These are phyloP conservation scores for Astragalus glycyphyllos DNA, from an alignment of 306 rosid genomes.

Conservation along the genomic window DNA sequence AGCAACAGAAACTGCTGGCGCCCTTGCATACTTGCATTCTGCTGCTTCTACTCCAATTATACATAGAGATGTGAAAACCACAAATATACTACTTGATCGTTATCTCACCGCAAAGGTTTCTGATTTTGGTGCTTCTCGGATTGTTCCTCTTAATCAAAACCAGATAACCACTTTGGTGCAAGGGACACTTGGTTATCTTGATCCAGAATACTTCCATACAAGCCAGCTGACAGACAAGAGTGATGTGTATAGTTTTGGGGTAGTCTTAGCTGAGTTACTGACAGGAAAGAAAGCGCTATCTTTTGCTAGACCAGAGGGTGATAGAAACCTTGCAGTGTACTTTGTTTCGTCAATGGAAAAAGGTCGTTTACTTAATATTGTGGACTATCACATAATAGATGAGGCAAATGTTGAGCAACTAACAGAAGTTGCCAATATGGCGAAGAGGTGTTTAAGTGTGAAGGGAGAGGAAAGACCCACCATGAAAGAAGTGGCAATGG, in stretches of 20 bases:
- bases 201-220: no score
- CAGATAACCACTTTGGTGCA: conserved; percentile 11
- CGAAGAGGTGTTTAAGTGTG: conserved; percentile 46
- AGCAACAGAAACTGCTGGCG: conserved; percentile 58
- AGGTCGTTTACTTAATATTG: conserved; percentile 38
- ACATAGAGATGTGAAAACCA: conserved; percentile 63
- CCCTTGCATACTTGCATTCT: conserved; percentile 57
- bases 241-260: no score
- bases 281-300: conserved; percentile 51
- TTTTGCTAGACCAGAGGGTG: conserved; percentile 33
- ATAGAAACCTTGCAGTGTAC: conserved; percentile 45
- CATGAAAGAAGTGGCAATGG: conserved; percentile 54
- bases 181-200: no score
- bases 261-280: conserved; percentile 47
- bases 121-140: conserved; percentile 62
- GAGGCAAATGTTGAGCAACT: conserved; percentile 47
- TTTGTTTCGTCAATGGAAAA: conserved; percentile 50
- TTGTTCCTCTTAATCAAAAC: conserved; percentile 55
- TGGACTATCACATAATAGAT: conserved; percentile 39
- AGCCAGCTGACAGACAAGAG: no score
- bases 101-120: conserved; percentile 51
- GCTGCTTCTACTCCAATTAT: conserved; percentile 55
- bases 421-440: conserved; percentile 47
- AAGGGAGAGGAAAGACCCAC: conserved; percentile 45
- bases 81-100: conserved; percentile 53